Evolutionary conservation across 1,284 basidiomycete genomes (phyloP).

Genomic region (Malassezia obtusa): DNA sequence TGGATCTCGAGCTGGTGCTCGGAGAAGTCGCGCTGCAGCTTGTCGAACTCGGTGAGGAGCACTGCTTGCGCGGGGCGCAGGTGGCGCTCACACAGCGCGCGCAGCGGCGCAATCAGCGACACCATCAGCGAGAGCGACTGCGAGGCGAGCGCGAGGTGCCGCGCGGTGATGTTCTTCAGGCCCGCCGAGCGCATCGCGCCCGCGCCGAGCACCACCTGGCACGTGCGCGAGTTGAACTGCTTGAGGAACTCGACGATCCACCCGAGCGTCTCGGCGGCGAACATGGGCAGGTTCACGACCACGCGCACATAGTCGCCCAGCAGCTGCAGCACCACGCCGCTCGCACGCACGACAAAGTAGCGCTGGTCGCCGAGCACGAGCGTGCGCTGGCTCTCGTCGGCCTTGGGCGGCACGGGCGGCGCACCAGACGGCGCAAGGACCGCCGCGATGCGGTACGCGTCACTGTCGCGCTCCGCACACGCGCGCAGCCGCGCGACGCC

Average conservation of each 20-base stretch:
- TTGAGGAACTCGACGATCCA: constrained; percentile 86
- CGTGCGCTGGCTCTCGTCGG: constrained; percentile 53
- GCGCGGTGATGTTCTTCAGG: constrained; percentile 94
- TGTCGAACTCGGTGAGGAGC: constrained; percentile 95
- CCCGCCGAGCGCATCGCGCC: constrained; percentile 96
- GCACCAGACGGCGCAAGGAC: background rate
- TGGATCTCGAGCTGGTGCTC: constrained; percentile 99
- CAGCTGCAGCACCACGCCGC: constrained; percentile 64
- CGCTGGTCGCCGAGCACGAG: constrained; percentile 65
- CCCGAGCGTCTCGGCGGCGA: constrained; percentile 88
- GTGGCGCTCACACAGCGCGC: constrained; percentile 85
- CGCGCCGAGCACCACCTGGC: constrained; percentile 93
- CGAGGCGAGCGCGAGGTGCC: constrained; percentile 83
- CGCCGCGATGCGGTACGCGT: constrained; percentile 50
- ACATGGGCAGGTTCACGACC: constrained; percentile 73
- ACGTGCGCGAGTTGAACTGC: constrained; percentile 88
- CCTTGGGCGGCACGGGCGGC: background rate
- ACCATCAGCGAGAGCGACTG: constrained; percentile 90
- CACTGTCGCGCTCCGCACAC: constrained; percentile 69
- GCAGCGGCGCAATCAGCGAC: constrained; percentile 87
- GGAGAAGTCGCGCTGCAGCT: constrained; percentile 93
- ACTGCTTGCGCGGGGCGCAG: constrained; percentile 84
- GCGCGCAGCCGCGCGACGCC: constrained; percentile 67
- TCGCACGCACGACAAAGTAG: constrained; percentile 63
- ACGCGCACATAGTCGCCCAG: constrained; percentile 78